Evolutionary conservation across 2,329 filamentous ascomycete species (phyloP), one percentile per base, ranked within the genome.

Genomic region (Penicillium brevicompactum): DNA sequence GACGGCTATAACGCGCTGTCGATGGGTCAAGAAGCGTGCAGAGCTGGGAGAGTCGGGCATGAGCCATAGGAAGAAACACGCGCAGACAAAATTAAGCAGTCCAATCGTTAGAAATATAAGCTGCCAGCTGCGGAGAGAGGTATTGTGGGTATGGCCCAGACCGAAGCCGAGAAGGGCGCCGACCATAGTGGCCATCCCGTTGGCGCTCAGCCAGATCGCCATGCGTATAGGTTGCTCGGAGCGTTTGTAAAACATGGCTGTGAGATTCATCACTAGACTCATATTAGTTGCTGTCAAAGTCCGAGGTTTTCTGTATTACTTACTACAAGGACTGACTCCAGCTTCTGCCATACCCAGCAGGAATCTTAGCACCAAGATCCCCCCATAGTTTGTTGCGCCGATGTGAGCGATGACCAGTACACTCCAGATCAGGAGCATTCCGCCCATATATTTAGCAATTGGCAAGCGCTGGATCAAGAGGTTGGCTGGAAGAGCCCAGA

Each of bases 311-410:
- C 4, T 11, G 38, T 5, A 1, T 11, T 11, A 51, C 65, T 59
- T 57, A 69, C 67, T 68, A 50, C 66, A 69, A 27, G 69, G 67
- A 27, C 66, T 70, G 5, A 72, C 64, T n/a, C 70, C 65, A n/a
- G 69, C 72, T 59, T 74, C 73, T 9, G 70, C 67, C 46, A 80
- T 70, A 22, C 78, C 78, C 66, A 81, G 72, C 2, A 80, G 68
- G 43, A 82, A 76, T 21, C 80, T 74, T 47, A 80, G 68, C 0
- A 77, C 73, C 2, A 82, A 64, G 5, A 82, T 70, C 9, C 75
- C 74, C 1, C 71, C 71, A 59, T 74, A 78, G 47, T 72, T 73
- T 45, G 66, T 71, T 0, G 71, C 72, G 2, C 69, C 74, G n/a
- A 71, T 67, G 51, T 76, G 74, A 9, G 71, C 67, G 52, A 72